Percentiles rank a stretch among this genome's conserved stretches.
phyloP scores from a whole-genome alignment of 257 asterid genomes.

The Ilex asprella region DNA sequence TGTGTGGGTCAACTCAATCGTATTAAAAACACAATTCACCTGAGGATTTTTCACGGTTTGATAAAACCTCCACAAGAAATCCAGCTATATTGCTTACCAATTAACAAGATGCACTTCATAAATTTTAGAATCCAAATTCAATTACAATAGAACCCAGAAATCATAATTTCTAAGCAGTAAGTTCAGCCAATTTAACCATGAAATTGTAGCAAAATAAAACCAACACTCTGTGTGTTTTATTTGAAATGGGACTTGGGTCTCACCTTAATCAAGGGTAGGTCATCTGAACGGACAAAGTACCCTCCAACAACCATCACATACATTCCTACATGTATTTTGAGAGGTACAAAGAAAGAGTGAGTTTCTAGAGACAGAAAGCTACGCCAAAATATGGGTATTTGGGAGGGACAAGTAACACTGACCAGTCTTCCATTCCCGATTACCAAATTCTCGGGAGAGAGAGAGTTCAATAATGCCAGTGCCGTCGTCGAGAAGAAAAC shows the following conservation, averaged over 20 bases:
- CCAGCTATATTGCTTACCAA: no score
- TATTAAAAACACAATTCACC: no score
- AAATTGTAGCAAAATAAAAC: no score
- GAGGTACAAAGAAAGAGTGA: background rate
- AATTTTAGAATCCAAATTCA: no score
- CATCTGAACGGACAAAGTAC: conserved; percentile 30
- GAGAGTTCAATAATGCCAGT: conserved; percentile 55
- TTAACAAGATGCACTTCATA: no score
- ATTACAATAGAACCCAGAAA: background rate
- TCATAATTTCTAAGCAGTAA: background rate
- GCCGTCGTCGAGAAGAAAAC: conserved; percentile 65
- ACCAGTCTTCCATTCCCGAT: conserved; percentile 56
- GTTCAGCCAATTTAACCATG: no score
- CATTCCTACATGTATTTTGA: conserved; percentile 41
- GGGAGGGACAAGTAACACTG: background rate
- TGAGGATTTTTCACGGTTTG: no score
- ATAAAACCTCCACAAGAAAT: no score
- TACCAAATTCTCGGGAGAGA: conserved; percentile 32
- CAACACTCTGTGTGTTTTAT: no score
- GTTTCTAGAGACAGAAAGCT: background rate
- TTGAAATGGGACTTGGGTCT: background rate
- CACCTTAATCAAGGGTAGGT: conserved; percentile 60
- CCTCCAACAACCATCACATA: conserved; percentile 91
- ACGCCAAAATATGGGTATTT: background rate
- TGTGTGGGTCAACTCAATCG: no score